Percentiles rank a stretch among this genome's conserved stretches.
These are phyloP conservation scores for Kuraishia piskuri DNA, from an alignment of 805 yeast species.

Conservation along the genomic window DNA sequence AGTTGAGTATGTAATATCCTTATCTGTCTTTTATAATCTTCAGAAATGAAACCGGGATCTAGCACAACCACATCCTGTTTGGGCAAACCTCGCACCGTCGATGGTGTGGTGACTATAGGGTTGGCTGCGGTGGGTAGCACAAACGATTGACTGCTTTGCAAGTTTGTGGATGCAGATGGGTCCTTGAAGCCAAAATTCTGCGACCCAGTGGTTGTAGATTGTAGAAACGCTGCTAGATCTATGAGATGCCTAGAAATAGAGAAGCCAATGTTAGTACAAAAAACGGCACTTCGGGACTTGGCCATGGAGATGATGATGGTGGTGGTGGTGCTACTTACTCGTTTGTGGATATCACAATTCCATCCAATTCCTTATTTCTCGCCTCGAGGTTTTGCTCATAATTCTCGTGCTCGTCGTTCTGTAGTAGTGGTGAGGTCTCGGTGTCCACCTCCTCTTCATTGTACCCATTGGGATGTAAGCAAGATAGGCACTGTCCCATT, in stretches of 20 bases:
- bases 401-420: constrained; percentile 14
- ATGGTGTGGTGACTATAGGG: background rate
- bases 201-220: constrained; percentile 8
- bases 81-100: background rate
- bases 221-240: constrained; percentile 17
- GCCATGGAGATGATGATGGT: no score
- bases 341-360: constrained; percentile 23
- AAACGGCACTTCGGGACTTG: no score
- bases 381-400: constrained; percentile 13
- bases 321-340: constrained; percentile 10
- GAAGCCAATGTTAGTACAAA: background rate
- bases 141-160: constrained; percentile 2
- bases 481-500: constrained; percentile 28
- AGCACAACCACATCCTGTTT: background rate
- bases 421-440: constrained; percentile 19
- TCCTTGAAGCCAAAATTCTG: constrained; percentile 2
- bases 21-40: background rate
- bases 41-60: background rate
- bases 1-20: background rate
- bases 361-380: constrained; percentile 22
- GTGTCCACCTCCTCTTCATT: constrained; percentile 13
- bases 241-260: constrained; percentile 11
- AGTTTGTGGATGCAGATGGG: constrained; percentile 7
- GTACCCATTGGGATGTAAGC: constrained; percentile 13
- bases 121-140: background rate